Evolutionary conservation across 148 eudicot genomes (phyloP).

Genomic region (Mesembryanthemum crystallinum): DNA sequence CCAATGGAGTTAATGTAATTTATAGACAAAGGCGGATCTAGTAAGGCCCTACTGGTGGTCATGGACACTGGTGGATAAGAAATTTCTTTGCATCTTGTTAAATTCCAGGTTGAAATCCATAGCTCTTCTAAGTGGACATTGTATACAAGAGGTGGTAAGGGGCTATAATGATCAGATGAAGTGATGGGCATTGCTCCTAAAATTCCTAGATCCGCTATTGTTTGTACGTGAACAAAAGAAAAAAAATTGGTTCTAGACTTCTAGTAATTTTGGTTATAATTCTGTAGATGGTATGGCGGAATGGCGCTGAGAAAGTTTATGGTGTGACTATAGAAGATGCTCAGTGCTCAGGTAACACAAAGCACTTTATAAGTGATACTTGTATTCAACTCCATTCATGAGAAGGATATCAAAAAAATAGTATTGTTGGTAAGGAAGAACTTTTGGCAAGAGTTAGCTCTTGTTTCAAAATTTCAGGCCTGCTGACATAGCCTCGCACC

Average conservation of each 20-base stretch:
- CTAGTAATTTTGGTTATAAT: neutral
- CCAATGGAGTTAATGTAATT: too few species aligned
- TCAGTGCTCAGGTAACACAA: neutral
- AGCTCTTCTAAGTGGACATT: too few species aligned
- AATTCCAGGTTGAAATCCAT: too few species aligned
- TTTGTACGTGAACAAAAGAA: neutral
- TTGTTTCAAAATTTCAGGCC: neutral
- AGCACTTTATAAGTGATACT: neutral
- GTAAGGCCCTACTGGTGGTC: too few species aligned
- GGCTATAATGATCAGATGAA: too few species aligned
- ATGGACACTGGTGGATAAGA: too few species aligned
- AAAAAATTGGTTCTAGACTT: too few species aligned
- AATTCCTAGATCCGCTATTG: neutral
- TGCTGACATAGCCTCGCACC: neutral
- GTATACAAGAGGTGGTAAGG: too few species aligned
- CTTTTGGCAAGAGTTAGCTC: too few species aligned
- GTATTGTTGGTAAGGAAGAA: neutral
- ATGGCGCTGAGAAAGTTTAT: neutral
- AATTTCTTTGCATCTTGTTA: too few species aligned
- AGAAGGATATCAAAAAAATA: neutral
- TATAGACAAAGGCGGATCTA: too few species aligned
- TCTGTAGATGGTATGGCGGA: neutral
- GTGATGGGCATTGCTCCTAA: too few species aligned
- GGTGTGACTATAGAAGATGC: neutral
- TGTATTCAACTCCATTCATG: neutral